Percentiles rank a stretch among this genome's conserved stretches.
phyloP scores from a whole-genome alignment of 768 basidiomycete genomes.

The Naganishia antarctica region DNA sequence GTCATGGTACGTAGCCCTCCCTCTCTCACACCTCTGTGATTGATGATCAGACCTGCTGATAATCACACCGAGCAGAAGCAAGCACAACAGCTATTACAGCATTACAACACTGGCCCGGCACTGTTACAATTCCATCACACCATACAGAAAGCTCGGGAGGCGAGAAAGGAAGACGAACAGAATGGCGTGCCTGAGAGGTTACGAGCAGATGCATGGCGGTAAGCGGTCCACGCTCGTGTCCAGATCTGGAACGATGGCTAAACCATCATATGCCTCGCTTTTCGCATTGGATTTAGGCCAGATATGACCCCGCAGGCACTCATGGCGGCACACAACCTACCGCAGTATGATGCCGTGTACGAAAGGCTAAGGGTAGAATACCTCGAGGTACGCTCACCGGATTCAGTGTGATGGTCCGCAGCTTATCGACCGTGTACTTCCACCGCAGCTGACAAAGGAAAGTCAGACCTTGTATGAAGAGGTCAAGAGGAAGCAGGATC shows the following conservation, averaged over 20 bases:
- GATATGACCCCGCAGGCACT: conserved; percentile 41
- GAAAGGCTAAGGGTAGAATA: conserved; percentile 39
- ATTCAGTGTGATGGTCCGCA: not conserved
- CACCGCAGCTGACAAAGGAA: conserved; percentile 4
- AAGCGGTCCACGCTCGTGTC: conserved; percentile 16
- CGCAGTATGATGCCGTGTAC: conserved; percentile 44
- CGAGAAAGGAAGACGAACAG: conserved; percentile 26
- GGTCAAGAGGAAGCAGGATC: conserved; percentile 22
- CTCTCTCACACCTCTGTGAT: not conserved
- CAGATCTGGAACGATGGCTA: not conserved
- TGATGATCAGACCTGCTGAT: not conserved
- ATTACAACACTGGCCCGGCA: conserved; percentile 37
- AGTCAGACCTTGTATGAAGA: conserved; percentile 14
- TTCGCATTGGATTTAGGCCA: conserved; percentile 29
- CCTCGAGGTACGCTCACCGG: conserved; percentile 29
- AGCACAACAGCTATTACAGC: conserved; percentile 32
- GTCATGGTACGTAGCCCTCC: conserved; percentile 37
- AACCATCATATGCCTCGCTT: not conserved
- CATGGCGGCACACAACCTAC: conserved; percentile 40
- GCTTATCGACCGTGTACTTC: not conserved
- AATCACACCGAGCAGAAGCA: conserved; percentile 26
- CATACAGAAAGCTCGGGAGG: conserved; percentile 34
- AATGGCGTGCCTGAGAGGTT: conserved; percentile 18
- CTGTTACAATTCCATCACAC: conserved; percentile 38
- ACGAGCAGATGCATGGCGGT: conserved; percentile 44